Evolutionary conservation across 2,329 filamentous ascomycete species (phyloP).

Genomic region (Gaeumannomyces tritici): DNA sequence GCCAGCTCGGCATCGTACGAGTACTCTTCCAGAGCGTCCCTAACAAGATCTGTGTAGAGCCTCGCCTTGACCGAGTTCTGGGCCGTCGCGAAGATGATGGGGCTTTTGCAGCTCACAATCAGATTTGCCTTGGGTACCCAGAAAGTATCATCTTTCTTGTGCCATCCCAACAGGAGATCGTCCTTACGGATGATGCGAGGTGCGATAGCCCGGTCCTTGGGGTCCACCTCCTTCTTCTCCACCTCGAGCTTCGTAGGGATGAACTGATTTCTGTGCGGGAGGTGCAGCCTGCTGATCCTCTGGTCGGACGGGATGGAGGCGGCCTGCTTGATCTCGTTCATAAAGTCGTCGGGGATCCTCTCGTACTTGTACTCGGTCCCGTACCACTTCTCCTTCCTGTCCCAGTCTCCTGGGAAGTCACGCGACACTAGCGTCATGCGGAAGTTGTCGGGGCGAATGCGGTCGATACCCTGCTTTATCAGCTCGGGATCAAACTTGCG

Average conservation of each 20-base stretch:
- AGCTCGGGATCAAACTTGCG: conserved; percentile 70
- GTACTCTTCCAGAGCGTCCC: conserved; percentile 84
- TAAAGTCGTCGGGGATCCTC: conserved; percentile 66
- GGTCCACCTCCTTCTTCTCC: conserved; percentile 89
- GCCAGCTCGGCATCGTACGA: conserved; percentile 93
- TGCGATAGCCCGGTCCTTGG: conserved; percentile 58
- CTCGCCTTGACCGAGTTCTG: conserved; percentile 69
- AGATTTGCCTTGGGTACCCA: conserved; percentile 95
- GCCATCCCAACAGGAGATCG: conserved; percentile 74
- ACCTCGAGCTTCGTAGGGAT: conserved; percentile 90
- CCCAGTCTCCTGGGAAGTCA: conserved; percentile 74
- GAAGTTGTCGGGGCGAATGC: conserved; percentile 81
- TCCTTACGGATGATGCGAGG: conserved; percentile 85
- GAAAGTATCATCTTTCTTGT: conserved; percentile 96
- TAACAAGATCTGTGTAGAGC: conserved; percentile 76
- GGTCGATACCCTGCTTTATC: conserved; percentile 65
- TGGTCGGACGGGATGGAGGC: conserved; percentile 44
- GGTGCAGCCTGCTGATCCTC: conserved; percentile 62
- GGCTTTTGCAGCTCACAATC: conserved; percentile 69
- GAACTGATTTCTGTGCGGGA: conserved; percentile 92
- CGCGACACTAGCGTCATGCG: conserved; percentile 75
- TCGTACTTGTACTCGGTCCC: conserved; percentile 87
- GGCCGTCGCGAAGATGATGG: conserved; percentile 69
- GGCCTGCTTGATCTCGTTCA: conserved; percentile 60
- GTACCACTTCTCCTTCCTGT: conserved; percentile 92